A percentile compares a stretch with the other conserved stretches of the same genome.
These are phyloP conservation scores for Nitzschia sp. DNA, from an alignment of 108 stramenopile genomes.

Conservation along the genomic window DNA sequence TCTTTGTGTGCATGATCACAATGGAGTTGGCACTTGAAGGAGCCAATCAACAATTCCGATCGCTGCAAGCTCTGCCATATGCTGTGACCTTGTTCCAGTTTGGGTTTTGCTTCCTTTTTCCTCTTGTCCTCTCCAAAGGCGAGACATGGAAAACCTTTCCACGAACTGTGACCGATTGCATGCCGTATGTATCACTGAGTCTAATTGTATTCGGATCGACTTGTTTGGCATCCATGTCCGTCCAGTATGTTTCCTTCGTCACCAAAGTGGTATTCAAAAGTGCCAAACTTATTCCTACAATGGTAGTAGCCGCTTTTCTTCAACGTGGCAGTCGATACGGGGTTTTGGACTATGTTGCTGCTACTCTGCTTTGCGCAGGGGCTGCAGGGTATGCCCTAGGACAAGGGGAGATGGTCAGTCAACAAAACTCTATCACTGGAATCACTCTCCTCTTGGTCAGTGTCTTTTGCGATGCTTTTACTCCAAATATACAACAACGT, in stretches of 20 bases:
- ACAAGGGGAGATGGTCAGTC: slow-evolving; percentile 8
- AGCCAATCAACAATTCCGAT: slow-evolving; percentile 42
- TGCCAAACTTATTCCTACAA: slow-evolving; percentile 69
- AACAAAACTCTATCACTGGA: slow-evolving; percentile 35
- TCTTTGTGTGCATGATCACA: slow-evolving; percentile 58
- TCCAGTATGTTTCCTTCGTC: slow-evolving; percentile 60
- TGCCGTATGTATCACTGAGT: slow-evolving; percentile 50
- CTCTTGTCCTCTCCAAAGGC: slow-evolving; percentile 33
- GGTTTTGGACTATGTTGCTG: slow-evolving; percentile 49
- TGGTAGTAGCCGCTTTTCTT: slow-evolving; percentile 55
- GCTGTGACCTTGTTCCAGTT: slow-evolving; percentile 69
- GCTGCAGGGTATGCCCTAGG: slow-evolving; percentile 59
- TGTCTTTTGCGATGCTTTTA: slow-evolving; percentile 69
- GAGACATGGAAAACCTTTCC: slow-evolving; percentile 49
- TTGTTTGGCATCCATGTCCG: slow-evolving; percentile 46
- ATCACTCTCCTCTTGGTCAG: slow-evolving; percentile 45
- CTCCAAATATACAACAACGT: slow-evolving; percentile 64
- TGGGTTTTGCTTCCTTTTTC: slow-evolving; percentile 58
- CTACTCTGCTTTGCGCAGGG: slow-evolving; percentile 54
- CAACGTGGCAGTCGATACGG: slow-evolving; percentile 37
- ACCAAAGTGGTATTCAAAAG: slow-evolving; percentile 75
- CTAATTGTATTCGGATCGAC: slow-evolving; percentile 63
- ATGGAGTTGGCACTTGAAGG: slow-evolving; percentile 67
- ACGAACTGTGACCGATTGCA: slow-evolving; percentile 28
- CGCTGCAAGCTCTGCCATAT: slow-evolving; percentile 40